Conservation (phyloP, 176 grass and related monocot genomes). For the Stipa capillata region DNA sequence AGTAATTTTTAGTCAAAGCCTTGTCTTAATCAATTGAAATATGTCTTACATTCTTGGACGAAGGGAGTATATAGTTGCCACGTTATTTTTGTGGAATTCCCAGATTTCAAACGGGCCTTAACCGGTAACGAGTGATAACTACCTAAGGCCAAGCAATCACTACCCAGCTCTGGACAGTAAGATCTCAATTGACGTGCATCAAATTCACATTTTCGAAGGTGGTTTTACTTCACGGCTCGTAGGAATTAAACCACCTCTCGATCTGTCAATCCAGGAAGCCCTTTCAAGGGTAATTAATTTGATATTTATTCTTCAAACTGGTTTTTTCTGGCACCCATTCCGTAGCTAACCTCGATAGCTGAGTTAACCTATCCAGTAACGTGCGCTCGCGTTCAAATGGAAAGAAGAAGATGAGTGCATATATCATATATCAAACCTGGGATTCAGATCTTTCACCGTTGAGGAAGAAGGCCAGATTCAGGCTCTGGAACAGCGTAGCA, state of each 20-base stretch:
- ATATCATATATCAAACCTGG: neutral
- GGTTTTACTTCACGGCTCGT: neutral
- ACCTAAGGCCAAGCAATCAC: neutral
- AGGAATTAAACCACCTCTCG: neutral
- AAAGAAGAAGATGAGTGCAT: neutral
- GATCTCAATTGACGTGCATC: neutral
- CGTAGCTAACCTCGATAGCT: neutral
- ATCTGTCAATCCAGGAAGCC: neutral
- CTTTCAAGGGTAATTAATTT: neutral
- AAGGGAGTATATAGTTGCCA: too few relatives aligned
- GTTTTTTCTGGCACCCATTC: too few relatives aligned
- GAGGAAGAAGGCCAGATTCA: constrained; percentile 15
- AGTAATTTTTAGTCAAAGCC: too few relatives aligned
- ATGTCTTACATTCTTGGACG: too few relatives aligned
- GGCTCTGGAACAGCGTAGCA: neutral
- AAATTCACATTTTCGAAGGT: neutral
- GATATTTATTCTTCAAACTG: too few relatives aligned
- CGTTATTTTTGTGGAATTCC: too few relatives aligned
- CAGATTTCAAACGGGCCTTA: neutral
- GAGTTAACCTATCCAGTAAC: neutral
- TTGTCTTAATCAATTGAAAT: too few relatives aligned
- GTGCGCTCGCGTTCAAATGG: neutral
- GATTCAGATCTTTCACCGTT: constrained; percentile 27
- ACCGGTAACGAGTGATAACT: neutral
- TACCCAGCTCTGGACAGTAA: neutral